Evolutionary conservation across 352 stramenopile genomes (phyloP), one percentile per base, ranked within the genome.

Genomic region (Phytophthora boehmeriae): DNA sequence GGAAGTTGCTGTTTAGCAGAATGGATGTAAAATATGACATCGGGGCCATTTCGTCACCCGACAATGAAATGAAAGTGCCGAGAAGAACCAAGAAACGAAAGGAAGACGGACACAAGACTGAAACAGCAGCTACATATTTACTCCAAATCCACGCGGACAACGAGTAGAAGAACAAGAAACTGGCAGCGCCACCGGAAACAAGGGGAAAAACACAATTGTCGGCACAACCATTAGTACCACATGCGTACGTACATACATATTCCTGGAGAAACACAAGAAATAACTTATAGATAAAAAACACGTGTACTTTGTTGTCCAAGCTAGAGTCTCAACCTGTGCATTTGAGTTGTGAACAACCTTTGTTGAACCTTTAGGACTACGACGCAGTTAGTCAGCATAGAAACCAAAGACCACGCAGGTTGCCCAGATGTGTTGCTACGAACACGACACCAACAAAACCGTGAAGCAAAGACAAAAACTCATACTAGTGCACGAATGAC

Each of bases 341-440:
- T 54, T 39, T 13, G 14, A 5, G 34, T 41, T 17, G 34, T 17
- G 16, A 41, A 16, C 11, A 17, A 17, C 25, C 34, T 39, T 39
- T 9, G 9, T 39, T n/a, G n/a, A n/a, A n/a, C n/a, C n/a, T 4
- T 39, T n/a, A 16, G 34, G 34, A 39, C 10, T 68, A 51, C n/a
- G n/a, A n/a, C n/a, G 90, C 51, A 28, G 10, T 71, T 72, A 98
- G 65, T 97, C 90, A 2, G 89, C 75, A 53, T 98, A 97, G 38
- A 97, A 80, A 25, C 82, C 89, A 66, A 98, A 98, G 34, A 97
- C 85, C 5, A 97, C 68, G 44, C 87, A 96, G 8, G 81, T 96
- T 19, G 87, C 84, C 88, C 88, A 98, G 46, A 97, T 80, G 44
- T 90, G 77, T 73, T 96, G 75, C 86, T 93, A 34, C n/a, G n/a